Conservation (phyloP, 352 stramenopile genomes). For the Lagenidium giganteum region DNA sequence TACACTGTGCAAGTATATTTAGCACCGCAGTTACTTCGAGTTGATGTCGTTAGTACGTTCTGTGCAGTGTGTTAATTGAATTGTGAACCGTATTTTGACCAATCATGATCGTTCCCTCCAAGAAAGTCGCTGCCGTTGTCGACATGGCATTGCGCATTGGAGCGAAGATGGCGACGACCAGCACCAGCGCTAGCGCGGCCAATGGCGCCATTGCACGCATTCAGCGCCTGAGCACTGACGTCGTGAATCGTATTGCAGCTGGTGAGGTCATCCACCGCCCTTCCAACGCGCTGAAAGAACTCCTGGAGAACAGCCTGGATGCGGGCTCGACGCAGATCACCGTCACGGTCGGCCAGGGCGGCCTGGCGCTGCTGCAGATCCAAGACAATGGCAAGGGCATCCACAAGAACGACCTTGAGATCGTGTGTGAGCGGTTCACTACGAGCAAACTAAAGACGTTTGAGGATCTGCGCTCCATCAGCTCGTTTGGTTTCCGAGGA, state of each 20-base stretch:
- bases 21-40: no score
- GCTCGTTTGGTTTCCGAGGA: conserved; percentile 98
- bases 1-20: no score
- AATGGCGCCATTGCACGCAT: conserved; percentile 54
- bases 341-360: conserved; percentile 78
- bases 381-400: conserved; percentile 95
- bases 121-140: conserved; percentile 20
- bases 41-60: no score
- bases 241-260: conserved; percentile 94
- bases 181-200: conserved; percentile 3
- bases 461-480: conserved; percentile 93
- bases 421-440: conserved; percentile 98
- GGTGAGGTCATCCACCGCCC: conserved; percentile 96
- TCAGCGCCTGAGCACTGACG: conserved; percentile 81
- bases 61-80: no score
- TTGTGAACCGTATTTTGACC: conserved; percentile 2
- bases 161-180: background rate
- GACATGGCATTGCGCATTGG: conserved; percentile 1
- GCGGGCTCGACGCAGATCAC: conserved; percentile 85
- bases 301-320: conserved; percentile 99
- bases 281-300: conserved; percentile 94
- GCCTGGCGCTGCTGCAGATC: conserved; percentile 93
- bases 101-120: conserved; percentile 25
- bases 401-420: conserved; percentile 85
- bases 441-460: conserved; percentile 96